Conservation (phyloP, 768 basidiomycete genomes). For the Cantharellus anzutake region DNA sequence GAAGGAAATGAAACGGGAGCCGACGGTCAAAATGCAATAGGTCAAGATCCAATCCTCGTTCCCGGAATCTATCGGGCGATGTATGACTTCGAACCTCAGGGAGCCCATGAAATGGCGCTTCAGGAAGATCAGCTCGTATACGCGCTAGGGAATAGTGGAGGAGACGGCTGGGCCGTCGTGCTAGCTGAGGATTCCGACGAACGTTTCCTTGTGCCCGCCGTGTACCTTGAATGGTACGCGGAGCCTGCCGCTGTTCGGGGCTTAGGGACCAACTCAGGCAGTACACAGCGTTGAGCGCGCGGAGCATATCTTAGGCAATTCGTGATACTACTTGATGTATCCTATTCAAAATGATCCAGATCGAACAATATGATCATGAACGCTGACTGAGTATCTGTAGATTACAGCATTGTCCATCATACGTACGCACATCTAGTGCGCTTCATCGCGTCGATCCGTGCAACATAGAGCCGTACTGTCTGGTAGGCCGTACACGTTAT, state of each 20-base stretch:
- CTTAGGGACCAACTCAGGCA: too few relatives aligned
- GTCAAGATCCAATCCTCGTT: slow-evolving; percentile 20
- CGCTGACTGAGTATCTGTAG: too few relatives aligned
- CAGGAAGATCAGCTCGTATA: slow-evolving; percentile 58
- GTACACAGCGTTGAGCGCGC: too few relatives aligned
- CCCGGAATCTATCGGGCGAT: slow-evolving; percentile 63
- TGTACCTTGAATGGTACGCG: slow-evolving; percentile 37
- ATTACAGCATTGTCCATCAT: too few relatives aligned
- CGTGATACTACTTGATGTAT: too few relatives aligned
- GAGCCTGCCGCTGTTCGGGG: background rate
- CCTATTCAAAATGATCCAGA: too few relatives aligned
- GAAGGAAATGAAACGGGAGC: slow-evolving; percentile 12
- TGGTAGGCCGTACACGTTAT: too few relatives aligned
- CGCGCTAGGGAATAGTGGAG: slow-evolving; percentile 57
- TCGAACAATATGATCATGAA: too few relatives aligned
- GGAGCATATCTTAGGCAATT: too few relatives aligned
- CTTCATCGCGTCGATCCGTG: too few relatives aligned
- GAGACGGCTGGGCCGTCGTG: slow-evolving; percentile 66
- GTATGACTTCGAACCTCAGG: slow-evolving; percentile 64
- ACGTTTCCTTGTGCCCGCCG: slow-evolving; percentile 64
- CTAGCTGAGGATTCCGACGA: slow-evolving; percentile 14
- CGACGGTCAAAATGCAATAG: slow-evolving; percentile 10
- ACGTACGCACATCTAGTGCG: too few relatives aligned
- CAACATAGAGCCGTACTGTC: too few relatives aligned
- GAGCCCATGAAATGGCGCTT: slow-evolving; percentile 65